Percentiles rank a stretch among this genome's conserved stretches.
These are phyloP conservation scores for Eutypa lata DNA, from an alignment of 2,329 filamentous ascomycete genomes.

Conservation along the genomic window DNA sequence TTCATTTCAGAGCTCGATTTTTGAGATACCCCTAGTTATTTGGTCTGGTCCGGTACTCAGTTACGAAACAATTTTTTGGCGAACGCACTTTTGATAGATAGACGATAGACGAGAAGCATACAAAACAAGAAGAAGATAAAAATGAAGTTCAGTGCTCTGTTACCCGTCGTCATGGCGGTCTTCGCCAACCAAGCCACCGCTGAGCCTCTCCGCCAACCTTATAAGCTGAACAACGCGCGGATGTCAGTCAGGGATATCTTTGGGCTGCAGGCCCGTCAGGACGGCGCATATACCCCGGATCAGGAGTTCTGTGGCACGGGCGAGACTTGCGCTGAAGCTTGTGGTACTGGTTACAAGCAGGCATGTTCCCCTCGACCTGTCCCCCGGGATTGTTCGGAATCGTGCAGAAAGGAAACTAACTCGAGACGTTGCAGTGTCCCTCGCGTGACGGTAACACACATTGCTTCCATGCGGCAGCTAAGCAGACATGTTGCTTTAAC, in stretches of 20 bases:
- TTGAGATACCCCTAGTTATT: neutral
- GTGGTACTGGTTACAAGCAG: constrained; percentile 29
- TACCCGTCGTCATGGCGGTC: constrained; percentile 18
- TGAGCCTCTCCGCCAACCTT: constrained; percentile 21
- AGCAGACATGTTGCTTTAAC: constrained; percentile 57
- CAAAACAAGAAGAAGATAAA: neutral
- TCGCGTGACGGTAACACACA: constrained; percentile 45
- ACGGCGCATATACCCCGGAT: constrained; percentile 24
- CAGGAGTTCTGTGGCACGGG: constrained; percentile 26
- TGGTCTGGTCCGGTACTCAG: neutral
- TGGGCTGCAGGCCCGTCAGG: constrained; percentile 18
- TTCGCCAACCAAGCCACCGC: constrained; percentile 21
- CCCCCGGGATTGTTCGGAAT: neutral
- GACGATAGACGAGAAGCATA: neutral
- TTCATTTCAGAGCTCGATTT: neutral
- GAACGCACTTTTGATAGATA: too few species aligned
- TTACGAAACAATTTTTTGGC: neutral
- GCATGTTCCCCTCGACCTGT: neutral
- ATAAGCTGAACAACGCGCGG: constrained; percentile 20
- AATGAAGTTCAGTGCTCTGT: constrained; percentile 22
- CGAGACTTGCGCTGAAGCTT: constrained; percentile 30
- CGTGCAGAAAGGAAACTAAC: neutral
- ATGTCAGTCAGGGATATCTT: constrained; percentile 25
- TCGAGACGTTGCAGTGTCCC: constrained; percentile 11
- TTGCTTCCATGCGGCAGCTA: constrained; percentile 53